phyloP scores from a whole-genome alignment of 768 basidiomycete genomes.

The Phaeolepiota aurea region DNA sequence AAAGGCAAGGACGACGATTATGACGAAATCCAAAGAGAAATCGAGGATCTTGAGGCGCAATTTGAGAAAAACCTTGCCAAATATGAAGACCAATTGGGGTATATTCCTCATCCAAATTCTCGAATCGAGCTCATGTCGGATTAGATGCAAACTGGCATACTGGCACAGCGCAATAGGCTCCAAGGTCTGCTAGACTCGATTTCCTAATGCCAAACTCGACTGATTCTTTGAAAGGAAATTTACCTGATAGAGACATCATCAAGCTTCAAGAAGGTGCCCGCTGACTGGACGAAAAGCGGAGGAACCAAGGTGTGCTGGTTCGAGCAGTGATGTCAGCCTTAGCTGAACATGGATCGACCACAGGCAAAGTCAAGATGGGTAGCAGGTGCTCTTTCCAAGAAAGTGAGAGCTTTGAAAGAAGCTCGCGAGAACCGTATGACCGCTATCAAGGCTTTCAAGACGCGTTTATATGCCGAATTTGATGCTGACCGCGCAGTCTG shows the following conservation, averaged over 20 bases:
- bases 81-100: conserved; percentile 66
- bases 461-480: conserved; percentile 71
- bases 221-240: conserved; percentile 68
- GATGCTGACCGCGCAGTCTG: conserved; percentile 74
- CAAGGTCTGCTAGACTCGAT: too few relatives aligned
- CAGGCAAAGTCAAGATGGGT: conserved; percentile 73
- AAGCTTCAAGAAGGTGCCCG: conserved; percentile 57
- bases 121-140: conserved; percentile 1
- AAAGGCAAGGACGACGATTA: conserved; percentile 84
- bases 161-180: conserved; percentile 69
- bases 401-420: conserved; percentile 83
- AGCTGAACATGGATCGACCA: too few relatives aligned
- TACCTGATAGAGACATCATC: conserved; percentile 75
- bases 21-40: conserved; percentile 69
- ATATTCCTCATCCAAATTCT: conserved; percentile 7
- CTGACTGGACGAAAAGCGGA: conserved; percentile 74
- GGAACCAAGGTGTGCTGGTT: conserved; percentile 61
- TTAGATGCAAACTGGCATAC: conserved; percentile 24
- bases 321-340: not conserved
- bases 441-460: conserved; percentile 78
- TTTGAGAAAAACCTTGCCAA: conserved; percentile 62
- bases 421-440: conserved; percentile 81
- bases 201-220: too few relatives aligned
- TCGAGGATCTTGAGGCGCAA: conserved; percentile 57
- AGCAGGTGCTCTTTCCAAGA: conserved; percentile 61